Base-by-base conservation (phyloP, 768 basidiomycete species). In the Kwoniella dejecticola region DNA sequence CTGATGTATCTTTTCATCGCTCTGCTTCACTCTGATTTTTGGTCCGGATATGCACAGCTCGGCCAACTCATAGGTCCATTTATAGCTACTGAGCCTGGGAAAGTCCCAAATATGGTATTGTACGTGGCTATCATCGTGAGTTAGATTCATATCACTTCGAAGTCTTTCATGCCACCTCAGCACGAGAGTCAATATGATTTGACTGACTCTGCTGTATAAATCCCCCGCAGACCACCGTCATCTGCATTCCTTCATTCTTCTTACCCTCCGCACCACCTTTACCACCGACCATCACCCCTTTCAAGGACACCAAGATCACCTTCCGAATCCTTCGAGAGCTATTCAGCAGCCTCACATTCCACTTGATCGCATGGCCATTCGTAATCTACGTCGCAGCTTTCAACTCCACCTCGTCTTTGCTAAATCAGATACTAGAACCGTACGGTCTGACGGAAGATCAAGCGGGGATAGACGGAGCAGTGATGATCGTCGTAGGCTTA, bases 381-480 rank as follows among this genome's bases (percentile, higher is more conserved):
- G 41, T 60, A 5, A 45, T 60, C 48, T 60, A 60, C 50, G 58
- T 60, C 4, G 48, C 58, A n/a, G 30, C 58, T 3, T 60, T 60
- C 58, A 60, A 60, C 21, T 49, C 58, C 4, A 60, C 58, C 17
- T 60, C 58, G 8, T 60, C 58, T 10, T 27, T 60, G 10, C 42
- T 60, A 12, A 60, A 60, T 31, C 58, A 60, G 29, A 60, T 60
- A 1, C 24, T 60, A 11, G 38, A 52, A 26, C 58, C 58, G 27
- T 60, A 60, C 21, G 58, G 58, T 4, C 31, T 52, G 11, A 52
- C 38, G 1, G 58, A 60, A 52, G 50, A 60, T 49, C 46, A 60
- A 45, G 58, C 58, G n/a, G 58, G 58, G 15, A 50, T 60, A 27
- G 49, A 52, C 23, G 58, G 58, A 19, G 58, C 58, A 21, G 33